A percentile compares a stretch with the other conserved stretches of the same genome.
phyloP scores from a whole-genome alignment of 805 yeast species.

The Kodamaea kakaduensis region DNA sequence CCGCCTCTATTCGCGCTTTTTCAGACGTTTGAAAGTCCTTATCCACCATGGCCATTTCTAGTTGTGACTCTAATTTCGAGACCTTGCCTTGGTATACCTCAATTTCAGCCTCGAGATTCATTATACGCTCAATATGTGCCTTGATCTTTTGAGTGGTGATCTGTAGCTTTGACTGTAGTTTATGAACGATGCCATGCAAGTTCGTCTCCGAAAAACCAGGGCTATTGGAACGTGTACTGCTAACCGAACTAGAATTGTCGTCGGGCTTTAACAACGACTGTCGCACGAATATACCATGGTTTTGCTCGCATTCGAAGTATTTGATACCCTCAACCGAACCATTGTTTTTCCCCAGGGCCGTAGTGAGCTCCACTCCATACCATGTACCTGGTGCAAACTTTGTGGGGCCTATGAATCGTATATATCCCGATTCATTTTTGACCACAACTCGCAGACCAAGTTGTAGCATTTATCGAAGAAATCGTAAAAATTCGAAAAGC shows the following conservation, averaged over 20 bases:
- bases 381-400: slow-evolving; percentile 56
- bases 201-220: slow-evolving; percentile 2
- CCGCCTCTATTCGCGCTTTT: slow-evolving; percentile 25
- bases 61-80: slow-evolving; percentile 16
- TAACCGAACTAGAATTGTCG: slow-evolving; percentile 1
- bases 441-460: slow-evolving; percentile 34
- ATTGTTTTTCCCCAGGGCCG: slow-evolving; percentile 43
- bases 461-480: background rate
- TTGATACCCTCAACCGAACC: slow-evolving; percentile 43
- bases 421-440: slow-evolving; percentile 40
- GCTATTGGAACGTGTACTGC: slow-evolving; percentile 3
- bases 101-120: slow-evolving; percentile 14
- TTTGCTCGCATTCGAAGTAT: slow-evolving; percentile 38
- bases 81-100: slow-evolving; percentile 1
- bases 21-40: slow-evolving; percentile 38
- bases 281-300: slow-evolving; percentile 49
- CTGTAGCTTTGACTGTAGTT: slow-evolving; percentile 46
- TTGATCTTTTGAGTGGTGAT: slow-evolving; percentile 24
- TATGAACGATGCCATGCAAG: slow-evolving; percentile 28
- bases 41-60: slow-evolving; percentile 40
- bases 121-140: slow-evolving; percentile 17
- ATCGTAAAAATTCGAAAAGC: slow-evolving; percentile 1
- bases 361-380: slow-evolving; percentile 47
- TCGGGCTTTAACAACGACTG: slow-evolving; percentile 23
- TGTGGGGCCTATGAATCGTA: slow-evolving; percentile 51